These are phyloP conservation scores for Cokeromyces recurvatus DNA, from an alignment of 371 early-diverging fungal species.

Conservation along the genomic window DNA sequence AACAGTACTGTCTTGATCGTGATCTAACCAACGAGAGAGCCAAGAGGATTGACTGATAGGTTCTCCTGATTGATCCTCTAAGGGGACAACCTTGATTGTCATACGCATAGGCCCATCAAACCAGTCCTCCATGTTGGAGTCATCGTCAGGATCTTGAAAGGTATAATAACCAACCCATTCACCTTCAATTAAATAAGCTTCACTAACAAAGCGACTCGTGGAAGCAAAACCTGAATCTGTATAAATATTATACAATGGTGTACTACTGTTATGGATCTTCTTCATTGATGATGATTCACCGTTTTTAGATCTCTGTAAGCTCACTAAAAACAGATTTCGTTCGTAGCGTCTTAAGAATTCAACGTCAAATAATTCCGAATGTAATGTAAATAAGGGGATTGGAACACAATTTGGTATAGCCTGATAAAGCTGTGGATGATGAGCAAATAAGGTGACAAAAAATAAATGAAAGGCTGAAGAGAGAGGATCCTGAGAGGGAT, in stretches of 20 bases:
- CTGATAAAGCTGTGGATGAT: constrained; percentile 34
- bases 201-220: constrained; percentile 29
- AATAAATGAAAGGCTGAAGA: constrained; percentile 42
- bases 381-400: constrained; percentile 30
- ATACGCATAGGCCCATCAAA: constrained; percentile 46
- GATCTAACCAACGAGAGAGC: constrained; percentile 23
- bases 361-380: constrained; percentile 35
- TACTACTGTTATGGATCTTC: constrained; percentile 6
- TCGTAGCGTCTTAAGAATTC: constrained; percentile 44
- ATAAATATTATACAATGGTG: constrained; percentile 20
- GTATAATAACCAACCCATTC: constrained; percentile 51
- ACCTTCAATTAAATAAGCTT: constrained; percentile 40
- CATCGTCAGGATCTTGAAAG: constrained; percentile 33
- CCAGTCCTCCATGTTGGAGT: constrained; percentile 25
- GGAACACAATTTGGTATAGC: constrained; percentile 37
- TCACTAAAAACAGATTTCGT: constrained; percentile 24
- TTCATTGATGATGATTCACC: constrained; percentile 21
- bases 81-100: constrained; percentile 34
- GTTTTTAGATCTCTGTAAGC: constrained; percentile 15
- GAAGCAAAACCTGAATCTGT: constrained; percentile 33
- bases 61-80: constrained; percentile 23
- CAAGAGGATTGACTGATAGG: constrained; percentile 15
- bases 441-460: constrained; percentile 39
- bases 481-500: constrained; percentile 38
- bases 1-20: not conserved